phyloP scores from a whole-genome alignment of 2,329 filamentous ascomycete genomes.

The Talaromyces islandicus region DNA sequence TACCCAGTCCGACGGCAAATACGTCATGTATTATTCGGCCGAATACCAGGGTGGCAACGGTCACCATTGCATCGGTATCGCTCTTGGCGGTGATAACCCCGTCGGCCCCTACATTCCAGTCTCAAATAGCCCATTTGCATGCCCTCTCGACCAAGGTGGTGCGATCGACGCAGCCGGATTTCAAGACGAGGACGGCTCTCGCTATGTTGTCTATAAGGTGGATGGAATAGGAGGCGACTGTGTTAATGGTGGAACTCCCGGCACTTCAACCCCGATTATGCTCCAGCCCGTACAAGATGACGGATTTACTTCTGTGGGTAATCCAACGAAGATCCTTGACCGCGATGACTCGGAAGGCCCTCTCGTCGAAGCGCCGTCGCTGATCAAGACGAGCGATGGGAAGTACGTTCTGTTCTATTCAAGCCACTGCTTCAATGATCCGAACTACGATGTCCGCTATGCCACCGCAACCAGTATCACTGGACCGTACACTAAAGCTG shows the following conservation, averaged over 20 bases:
- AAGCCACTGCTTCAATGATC: constrained; percentile 52
- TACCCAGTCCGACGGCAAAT: constrained; percentile 40
- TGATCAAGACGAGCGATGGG: constrained; percentile 37
- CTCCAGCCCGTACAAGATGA: constrained; percentile 36
- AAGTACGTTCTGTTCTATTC: constrained; percentile 59
- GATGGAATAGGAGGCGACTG: constrained; percentile 56
- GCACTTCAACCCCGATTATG: constrained; percentile 34
- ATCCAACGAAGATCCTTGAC: constrained; percentile 52
- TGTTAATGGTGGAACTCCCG: constrained; percentile 37
- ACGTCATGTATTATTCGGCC: constrained; percentile 57
- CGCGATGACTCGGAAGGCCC: constrained; percentile 59
- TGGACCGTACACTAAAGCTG: constrained; percentile 34
- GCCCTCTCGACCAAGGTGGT: constrained; percentile 49
- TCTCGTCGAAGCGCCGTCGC: constrained; percentile 56
- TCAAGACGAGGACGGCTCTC: constrained; percentile 47
- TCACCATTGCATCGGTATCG: constrained; percentile 56
- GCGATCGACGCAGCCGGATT: constrained; percentile 61
- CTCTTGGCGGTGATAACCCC: constrained; percentile 40
- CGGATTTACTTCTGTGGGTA: constrained; percentile 50
- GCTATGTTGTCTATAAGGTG: constrained; percentile 61
- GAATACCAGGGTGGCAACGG: constrained; percentile 32
- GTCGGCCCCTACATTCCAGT: constrained; percentile 48
- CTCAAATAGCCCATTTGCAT: constrained; percentile 45
- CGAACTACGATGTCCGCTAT: constrained; percentile 55
- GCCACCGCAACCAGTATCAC: constrained; percentile 41